Conservation (phyloP, 1,284 basidiomycete species). For the Cutaneotrichosporon cutaneum region DNA sequence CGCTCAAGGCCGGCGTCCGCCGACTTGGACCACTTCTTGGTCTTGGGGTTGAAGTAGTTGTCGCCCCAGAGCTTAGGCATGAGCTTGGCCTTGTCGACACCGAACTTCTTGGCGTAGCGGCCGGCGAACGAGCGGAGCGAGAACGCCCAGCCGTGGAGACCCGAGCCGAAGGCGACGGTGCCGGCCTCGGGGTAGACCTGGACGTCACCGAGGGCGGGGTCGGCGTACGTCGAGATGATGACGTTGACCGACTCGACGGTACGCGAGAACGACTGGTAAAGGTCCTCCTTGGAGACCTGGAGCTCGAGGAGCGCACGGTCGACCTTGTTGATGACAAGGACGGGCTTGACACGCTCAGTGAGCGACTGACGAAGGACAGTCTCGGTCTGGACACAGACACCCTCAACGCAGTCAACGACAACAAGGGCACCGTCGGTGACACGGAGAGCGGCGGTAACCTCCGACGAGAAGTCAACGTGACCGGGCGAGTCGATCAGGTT, state of each 20-base stretch:
- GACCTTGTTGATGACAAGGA: constrained; percentile 99
- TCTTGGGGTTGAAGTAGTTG: constrained; percentile 98
- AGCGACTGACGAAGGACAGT: constrained; percentile 98
- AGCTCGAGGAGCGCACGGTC: constrained; percentile 99
- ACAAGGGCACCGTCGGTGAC: constrained; percentile 98
- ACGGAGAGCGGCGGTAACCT: constrained; percentile 99
- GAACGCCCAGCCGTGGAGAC: constrained; percentile 99
- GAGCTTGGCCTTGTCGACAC: constrained; percentile 98
- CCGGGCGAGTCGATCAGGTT: constrained; percentile 99
- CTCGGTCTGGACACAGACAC: constrained; percentile 99
- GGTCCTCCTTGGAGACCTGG: constrained; percentile 94
- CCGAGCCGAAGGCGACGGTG: constrained; percentile 98
- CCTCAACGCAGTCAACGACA: constrained; percentile 99
- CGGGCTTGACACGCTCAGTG: constrained; percentile 98
- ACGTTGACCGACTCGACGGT: constrained; percentile 99
- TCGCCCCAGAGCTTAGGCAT: constrained; percentile 99
- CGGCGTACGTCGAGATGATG: constrained; percentile 97
- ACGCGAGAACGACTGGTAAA: constrained; percentile 97
- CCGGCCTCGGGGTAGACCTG: constrained; percentile 99
- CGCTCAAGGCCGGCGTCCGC: constrained; percentile 83
- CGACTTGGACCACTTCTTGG: constrained; percentile 94
- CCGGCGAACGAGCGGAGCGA: constrained; percentile 95
- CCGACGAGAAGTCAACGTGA: constrained; percentile 99
- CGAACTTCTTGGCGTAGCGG: constrained; percentile 98
- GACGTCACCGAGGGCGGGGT: constrained; percentile 90